phyloP scores from a whole-genome alignment of 257 asterid species.

The Ilex asprella region DNA sequence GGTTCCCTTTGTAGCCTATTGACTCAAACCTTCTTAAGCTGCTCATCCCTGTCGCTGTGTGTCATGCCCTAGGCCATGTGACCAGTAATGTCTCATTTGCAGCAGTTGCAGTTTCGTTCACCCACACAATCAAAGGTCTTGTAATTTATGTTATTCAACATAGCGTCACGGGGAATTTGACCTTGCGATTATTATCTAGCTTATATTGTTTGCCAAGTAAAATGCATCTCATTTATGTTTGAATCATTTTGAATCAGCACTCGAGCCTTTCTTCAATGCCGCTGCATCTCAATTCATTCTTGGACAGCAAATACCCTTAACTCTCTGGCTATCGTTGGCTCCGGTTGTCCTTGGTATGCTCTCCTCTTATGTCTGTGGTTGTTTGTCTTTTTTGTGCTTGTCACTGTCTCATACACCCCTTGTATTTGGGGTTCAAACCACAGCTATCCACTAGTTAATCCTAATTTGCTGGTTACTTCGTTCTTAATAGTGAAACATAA shows the following conservation, averaged over 20 bases:
- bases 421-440: too few species aligned
- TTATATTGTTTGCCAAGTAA: not conserved
- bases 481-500: too few species aligned
- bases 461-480: too few species aligned
- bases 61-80: conserved; percentile 84
- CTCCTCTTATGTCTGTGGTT: not conserved
- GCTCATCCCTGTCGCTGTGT: conserved; percentile 76
- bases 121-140: conserved; percentile 88
- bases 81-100: conserved; percentile 87
- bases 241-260: conserved; percentile 48
- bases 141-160: not conserved
- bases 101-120: conserved; percentile 87
- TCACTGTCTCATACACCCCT: too few species aligned
- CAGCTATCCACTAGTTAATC: too few species aligned
- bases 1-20: conserved; percentile 49
- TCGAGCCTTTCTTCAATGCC: conserved; percentile 99
- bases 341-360: conserved; percentile 89
- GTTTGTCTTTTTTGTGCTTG: too few species aligned
- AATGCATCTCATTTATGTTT: not conserved
- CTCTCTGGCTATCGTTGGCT: conserved; percentile 87
- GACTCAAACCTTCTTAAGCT: conserved; percentile 66
- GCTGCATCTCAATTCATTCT: conserved; percentile 96
- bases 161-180: not conserved
- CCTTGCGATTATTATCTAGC: not conserved
- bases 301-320: conserved; percentile 77